These are phyloP conservation scores for Hymenoscyphus infarciens DNA, from an alignment of 2,329 filamentous ascomycete species.

Conservation along the genomic window DNA sequence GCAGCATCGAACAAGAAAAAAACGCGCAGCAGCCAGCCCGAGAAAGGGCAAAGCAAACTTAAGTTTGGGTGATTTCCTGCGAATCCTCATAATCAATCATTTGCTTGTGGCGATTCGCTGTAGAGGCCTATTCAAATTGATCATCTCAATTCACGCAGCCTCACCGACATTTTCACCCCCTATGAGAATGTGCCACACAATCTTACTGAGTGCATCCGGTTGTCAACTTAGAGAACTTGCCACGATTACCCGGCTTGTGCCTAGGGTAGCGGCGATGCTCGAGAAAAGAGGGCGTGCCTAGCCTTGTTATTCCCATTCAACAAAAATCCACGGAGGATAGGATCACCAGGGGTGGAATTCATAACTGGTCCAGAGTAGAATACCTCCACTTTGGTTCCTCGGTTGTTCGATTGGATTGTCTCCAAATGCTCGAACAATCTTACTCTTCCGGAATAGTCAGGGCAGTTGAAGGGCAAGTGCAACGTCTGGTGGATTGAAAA, in stretches of 20 bases:
- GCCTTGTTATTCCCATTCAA: conserved; percentile 16
- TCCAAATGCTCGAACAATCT: no score
- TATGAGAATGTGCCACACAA: conserved; percentile 31
- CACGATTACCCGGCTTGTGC: conserved; percentile 17
- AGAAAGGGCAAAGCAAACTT: conserved; percentile 59
- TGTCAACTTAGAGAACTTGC: conserved; percentile 16
- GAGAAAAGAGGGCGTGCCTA: conserved; percentile 9
- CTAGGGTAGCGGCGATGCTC: conserved; percentile 12
- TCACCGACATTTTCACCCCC: conserved; percentile 16
- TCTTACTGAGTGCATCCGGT: conserved; percentile 18
- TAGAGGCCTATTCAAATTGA: neutral
- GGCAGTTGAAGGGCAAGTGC: no score
- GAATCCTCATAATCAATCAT: neutral
- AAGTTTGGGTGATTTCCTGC: conserved; percentile 43
- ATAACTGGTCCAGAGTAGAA: no score
- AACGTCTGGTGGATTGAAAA: neutral
- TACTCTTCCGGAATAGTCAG: no score
- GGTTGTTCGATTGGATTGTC: neutral
- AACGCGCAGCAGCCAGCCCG: conserved; percentile 32
- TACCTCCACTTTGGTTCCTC: no score
- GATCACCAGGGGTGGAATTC: no score
- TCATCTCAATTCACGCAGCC: conserved; percentile 10
- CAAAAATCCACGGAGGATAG: conserved; percentile 4
- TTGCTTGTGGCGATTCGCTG: neutral
- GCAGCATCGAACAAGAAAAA: conserved; percentile 32